These are phyloP conservation scores for Alternaria infectoria DNA, from an alignment of 2,329 filamentous ascomycete species.

Conservation along the genomic window DNA sequence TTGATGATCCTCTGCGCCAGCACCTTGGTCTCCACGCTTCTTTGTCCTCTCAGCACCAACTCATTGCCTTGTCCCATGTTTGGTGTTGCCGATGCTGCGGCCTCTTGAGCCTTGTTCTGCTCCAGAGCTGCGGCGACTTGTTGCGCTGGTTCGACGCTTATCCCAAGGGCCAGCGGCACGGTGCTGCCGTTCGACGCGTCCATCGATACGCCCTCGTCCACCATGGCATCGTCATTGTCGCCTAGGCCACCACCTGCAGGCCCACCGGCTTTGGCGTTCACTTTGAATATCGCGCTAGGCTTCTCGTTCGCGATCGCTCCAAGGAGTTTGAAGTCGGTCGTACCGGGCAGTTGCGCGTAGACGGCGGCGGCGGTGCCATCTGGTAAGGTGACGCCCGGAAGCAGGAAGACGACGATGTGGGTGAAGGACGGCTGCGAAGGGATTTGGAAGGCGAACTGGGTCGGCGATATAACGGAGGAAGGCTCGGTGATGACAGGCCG, in stretches of 20 bases:
- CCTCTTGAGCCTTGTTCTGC: conserved; percentile 58
- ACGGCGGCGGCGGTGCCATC: conserved; percentile 82
- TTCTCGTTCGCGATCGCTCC: conserved; percentile 90
- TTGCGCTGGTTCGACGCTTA: conserved; percentile 78
- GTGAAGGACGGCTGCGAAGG: conserved; percentile 64
- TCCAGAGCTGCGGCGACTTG: conserved; percentile 75
- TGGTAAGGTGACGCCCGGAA: conserved; percentile 78
- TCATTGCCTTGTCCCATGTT: conserved; percentile 36
- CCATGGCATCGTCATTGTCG: conserved; percentile 59
- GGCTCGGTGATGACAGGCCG: conserved; percentile 64
- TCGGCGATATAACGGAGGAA: conserved; percentile 61
- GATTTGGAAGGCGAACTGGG: conserved; percentile 72
- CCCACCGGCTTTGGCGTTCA: conserved; percentile 55
- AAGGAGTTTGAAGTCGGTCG: conserved; percentile 76
- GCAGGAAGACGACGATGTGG: conserved; percentile 87
- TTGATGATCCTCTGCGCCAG: conserved; percentile 93
- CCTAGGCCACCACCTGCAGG: conserved; percentile 48
- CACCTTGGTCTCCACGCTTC: conserved; percentile 70
- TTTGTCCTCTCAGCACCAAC: conserved; percentile 45
- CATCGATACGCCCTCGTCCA: conserved; percentile 44
- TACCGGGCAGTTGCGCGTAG: conserved; percentile 75
- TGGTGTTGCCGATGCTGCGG: conserved; percentile 27
- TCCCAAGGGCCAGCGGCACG: conserved; percentile 70
- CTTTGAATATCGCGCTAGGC: conserved; percentile 88
- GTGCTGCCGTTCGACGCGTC: conserved; percentile 16